Base-by-base conservation (phyloP, 257 asterid genomes). In the Ocimum tenuiflorum region DNA sequence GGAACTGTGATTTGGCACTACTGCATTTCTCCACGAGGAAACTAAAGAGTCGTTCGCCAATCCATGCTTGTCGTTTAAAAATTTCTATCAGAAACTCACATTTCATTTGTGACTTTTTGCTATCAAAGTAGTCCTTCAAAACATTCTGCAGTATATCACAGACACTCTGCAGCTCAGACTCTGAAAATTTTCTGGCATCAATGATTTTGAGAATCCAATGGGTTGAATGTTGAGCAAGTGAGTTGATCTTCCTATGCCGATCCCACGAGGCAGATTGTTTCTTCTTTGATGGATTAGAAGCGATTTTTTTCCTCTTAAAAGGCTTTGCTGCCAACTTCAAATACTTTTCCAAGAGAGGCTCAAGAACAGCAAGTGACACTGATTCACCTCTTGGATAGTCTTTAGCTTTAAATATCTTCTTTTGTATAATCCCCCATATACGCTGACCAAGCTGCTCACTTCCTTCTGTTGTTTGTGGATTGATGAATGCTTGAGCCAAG, bases 401-500 rank as follows among this genome's bases (percentile, higher is more conserved):
- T 83, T 85, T 94, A 3, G 96, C 95, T 80, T 94, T 94, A 41
- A 90, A 87, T 66, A 94, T 86, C 68, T 88, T 90, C 86, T 88
- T 94, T 70, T 88, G 96, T 73, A 94, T 68, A 61, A 94, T 86
- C 29, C 97, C 97, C 95, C 88, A 94, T 55, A 94, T 83, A 24
- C 97, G 92, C 79, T 94, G 95, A 56, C 91, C 86, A 54, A 94
- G 96, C 80, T 94, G 99, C 81, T 86, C 96, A 6, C 91, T 94
- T 65, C 97, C 97, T 78, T 94, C 96, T 3, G 95, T 75, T 19
- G 95, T 85, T 49, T 82, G 85, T 56, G 97, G 96, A 69, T 86
- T 90, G 56, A 79, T 79, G 65, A 75, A 86, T 46, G 95, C 97
- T 58, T 88, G 97, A 68, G 89, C 84, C 29, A 94, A 81, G 85